Evolutionary conservation across 2,329 filamentous ascomycete genomes (phyloP).

Genomic region (Simplicillium sp.): DNA sequence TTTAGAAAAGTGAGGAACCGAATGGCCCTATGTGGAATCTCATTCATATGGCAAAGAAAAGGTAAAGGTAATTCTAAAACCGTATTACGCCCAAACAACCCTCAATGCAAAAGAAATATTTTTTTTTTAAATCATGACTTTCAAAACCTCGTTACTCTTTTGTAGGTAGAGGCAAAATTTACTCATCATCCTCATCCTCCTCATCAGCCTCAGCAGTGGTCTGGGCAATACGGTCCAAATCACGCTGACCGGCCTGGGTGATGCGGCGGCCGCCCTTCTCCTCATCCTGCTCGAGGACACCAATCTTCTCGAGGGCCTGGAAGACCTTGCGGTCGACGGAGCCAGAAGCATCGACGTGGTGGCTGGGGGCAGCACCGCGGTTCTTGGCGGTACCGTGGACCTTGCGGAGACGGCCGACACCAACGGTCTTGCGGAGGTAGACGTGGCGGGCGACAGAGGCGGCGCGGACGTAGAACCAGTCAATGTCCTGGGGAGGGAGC

Average conservation of each 20-base stretch:
- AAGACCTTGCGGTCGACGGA: conserved; percentile 95
- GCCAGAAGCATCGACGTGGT: conserved; percentile 94
- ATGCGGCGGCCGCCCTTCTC: conserved; percentile 98
- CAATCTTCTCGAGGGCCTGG: conserved; percentile 98
- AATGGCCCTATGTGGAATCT: not conserved
- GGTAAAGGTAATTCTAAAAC: not conserved
- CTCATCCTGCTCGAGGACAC: conserved; percentile 94
- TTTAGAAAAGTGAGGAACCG: too few relatives aligned
- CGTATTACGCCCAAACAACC: not conserved
- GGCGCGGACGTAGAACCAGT: conserved; percentile 92
- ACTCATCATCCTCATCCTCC: conserved; percentile 57
- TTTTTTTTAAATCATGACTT: not conserved
- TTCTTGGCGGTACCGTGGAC: conserved; percentile 96
- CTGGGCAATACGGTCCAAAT: conserved; percentile 93
- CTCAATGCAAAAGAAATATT: not conserved
- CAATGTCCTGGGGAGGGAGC: conserved; percentile 93
- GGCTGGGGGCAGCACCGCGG: conserved; percentile 80
- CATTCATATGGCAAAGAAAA: not conserved
- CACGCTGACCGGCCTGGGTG: conserved; percentile 95
- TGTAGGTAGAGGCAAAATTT: conserved; percentile 27
- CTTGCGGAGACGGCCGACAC: conserved; percentile 95
- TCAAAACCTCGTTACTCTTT: not conserved
- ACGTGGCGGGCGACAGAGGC: conserved; percentile 94
- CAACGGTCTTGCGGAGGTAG: conserved; percentile 99
- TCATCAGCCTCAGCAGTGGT: conserved; percentile 67